Evolutionary conservation across 208 protist genomes (phyloP), one percentile per base, ranked within the genome.

Genomic region (Chromosphaera perkinsii): DNA sequence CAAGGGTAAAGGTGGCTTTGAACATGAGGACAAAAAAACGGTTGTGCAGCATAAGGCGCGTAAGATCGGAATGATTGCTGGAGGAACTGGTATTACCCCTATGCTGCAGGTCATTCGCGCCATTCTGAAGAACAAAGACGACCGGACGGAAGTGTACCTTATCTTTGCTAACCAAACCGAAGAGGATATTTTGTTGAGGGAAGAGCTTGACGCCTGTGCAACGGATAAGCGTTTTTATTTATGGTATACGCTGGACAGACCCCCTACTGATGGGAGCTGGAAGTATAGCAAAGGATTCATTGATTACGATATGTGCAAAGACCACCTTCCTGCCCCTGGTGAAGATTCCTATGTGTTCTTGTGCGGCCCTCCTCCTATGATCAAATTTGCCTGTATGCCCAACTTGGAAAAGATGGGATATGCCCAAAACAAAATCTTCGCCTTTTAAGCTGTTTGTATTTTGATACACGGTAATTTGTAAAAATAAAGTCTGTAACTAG

Each of bases 51-150:
- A n/a, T n/a, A 40, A 55, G 9, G 43, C 42, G 71, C 90, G 91
- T 57, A 66, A 78, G 7, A 89, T 95, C 72, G 90, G 88, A 24
- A 92, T 93, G 87, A 84, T 95, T 42, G 88, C 88, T 17, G 89
- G 87, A 36, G 91, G 89, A 39, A 93, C 90, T 5, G 91, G 91
- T 39, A 94, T 95, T 73, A 83, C 89, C 12, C 90, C 91, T 0
- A 91, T 94, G 87, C 90, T 90, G 61, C 91, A 95, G 61, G 81
- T 93, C 10, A 82, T 89, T 27, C 77, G 80, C 0, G 87, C 88
- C 62, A 66, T 92, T 27, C 67, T 91, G 27, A 64, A 73, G 33
- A 66, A 82, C 9, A 83, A 83, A 2, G 82, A 91, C 66, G 90
- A 92, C 77, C 79, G 65, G 31, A 92, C 89, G 1, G 82, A 91